Percentiles rank a stretch among this genome's conserved stretches.
These are phyloP conservation scores for Pelargonium myrrhifolium DNA, from an alignment of 441 rosid species.

Conservation along the genomic window DNA sequence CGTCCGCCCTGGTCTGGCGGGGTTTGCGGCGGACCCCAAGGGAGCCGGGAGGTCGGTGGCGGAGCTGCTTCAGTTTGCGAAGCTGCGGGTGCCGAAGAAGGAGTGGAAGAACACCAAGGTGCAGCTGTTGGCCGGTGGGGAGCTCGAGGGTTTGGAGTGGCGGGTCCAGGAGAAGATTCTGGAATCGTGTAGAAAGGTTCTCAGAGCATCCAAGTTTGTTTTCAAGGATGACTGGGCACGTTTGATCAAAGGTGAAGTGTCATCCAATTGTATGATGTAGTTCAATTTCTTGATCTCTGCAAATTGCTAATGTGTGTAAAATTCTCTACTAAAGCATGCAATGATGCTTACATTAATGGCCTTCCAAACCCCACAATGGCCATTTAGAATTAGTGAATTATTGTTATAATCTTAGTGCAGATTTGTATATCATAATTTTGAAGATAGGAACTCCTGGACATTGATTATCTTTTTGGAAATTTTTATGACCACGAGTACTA, in stretches of 20 bases:
- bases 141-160: conserved; percentile 13
- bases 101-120: conserved; percentile 33
- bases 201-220: conserved; percentile 33
- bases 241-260: conserved; percentile 27
- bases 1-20: conserved; percentile 20
- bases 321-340: too few species aligned
- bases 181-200: conserved; percentile 27
- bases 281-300: neutral
- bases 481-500: neutral
- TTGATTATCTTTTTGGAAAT: neutral
- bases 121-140: conserved; percentile 28
- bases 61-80: conserved; percentile 29
- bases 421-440: neutral
- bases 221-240: conserved; percentile 43
- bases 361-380: too few species aligned
- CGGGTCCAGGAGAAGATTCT: conserved; percentile 14
- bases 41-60: conserved; percentile 22
- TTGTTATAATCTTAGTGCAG: neutral
- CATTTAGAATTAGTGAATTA: too few species aligned
- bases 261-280: neutral
- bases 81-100: conserved; percentile 26
- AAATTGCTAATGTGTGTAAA: neutral
- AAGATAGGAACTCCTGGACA: neutral
- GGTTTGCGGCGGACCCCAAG: conserved; percentile 18
- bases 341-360: too few species aligned